These are phyloP conservation scores for Rosa hybrid DNA, from an alignment of 331 rosid species.

Conservation along the genomic window DNA sequence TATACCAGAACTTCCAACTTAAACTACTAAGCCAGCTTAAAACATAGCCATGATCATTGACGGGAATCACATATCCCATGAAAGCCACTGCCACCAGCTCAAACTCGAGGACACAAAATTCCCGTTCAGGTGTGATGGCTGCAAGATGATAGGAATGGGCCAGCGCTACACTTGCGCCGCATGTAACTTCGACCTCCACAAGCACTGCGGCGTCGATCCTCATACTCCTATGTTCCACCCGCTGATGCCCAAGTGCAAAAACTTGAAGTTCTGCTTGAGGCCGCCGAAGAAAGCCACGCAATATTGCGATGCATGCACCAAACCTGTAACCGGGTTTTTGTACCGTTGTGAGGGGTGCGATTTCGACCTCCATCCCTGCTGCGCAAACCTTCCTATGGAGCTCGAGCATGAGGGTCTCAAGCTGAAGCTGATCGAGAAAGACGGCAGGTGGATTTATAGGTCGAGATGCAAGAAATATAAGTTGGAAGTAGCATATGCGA, in stretches of 20 bases:
- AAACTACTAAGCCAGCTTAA: not conserved
- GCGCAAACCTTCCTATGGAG: conserved; percentile 73
- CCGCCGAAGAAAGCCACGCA: conserved; percentile 55
- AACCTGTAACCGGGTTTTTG: conserved; percentile 59
- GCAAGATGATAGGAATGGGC: conserved; percentile 78
- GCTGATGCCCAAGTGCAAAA: conserved; percentile 59
- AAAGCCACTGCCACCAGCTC: conserved; percentile 26
- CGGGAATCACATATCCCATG: too few species aligned
- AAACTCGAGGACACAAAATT: conserved; percentile 52
- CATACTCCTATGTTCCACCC: conserved; percentile 56
- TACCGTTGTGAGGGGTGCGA: conserved; percentile 71
- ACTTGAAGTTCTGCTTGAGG: conserved; percentile 55
- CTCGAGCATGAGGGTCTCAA: conserved; percentile 58
- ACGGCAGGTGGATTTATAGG: conserved; percentile 82
- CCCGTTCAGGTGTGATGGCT: conserved; percentile 88
- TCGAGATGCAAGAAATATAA: conserved; percentile 73
- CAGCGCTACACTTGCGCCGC: conserved; percentile 63
- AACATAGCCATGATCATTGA: conserved; percentile 30
- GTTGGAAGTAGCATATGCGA: conserved; percentile 79
- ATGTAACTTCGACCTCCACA: conserved; percentile 82
- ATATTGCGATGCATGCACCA: conserved; percentile 76
- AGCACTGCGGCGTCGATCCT: conserved; percentile 61
- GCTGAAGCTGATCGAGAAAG: conserved; percentile 55
- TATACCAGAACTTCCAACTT: not conserved
- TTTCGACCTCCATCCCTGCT: conserved; percentile 84